These are phyloP conservation scores for Candida endomychidarum DNA, from an alignment of 805 yeast genomes.

Conservation along the genomic window DNA sequence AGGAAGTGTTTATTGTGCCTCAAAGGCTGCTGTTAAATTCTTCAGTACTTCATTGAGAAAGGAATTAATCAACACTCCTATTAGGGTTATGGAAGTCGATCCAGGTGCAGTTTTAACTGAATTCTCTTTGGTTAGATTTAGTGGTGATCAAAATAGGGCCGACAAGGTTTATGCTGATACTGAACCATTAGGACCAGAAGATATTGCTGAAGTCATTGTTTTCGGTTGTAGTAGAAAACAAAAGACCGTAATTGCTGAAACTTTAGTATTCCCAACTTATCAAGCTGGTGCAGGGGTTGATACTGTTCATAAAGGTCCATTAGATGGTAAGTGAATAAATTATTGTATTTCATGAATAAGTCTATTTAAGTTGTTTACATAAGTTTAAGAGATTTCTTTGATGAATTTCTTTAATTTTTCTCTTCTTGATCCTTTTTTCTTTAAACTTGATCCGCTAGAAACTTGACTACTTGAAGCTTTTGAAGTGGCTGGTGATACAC, in stretches of 20 bases:
- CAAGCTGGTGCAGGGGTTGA: slow-evolving; percentile 34
- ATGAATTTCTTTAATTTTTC: slow-evolving; percentile 9
- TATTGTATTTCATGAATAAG: slow-evolving; percentile 1
- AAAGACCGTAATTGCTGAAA: slow-evolving; percentile 40
- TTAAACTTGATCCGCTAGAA: not conserved
- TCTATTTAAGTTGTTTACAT: slow-evolving; percentile 4
- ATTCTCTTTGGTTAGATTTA: slow-evolving; percentile 34
- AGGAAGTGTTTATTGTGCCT: slow-evolving; percentile 39
- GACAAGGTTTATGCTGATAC: slow-evolving; percentile 35
- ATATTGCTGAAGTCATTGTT: slow-evolving; percentile 40
- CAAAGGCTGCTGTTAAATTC: slow-evolving; percentile 37
- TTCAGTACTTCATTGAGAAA: slow-evolving; percentile 36
- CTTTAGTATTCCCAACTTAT: slow-evolving; percentile 37
- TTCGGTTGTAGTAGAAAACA: slow-evolving; percentile 34
- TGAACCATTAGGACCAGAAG: slow-evolving; percentile 34
- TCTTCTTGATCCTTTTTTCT: slow-evolving; percentile 9
- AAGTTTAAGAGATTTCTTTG: slow-evolving; percentile 11
- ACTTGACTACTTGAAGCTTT: not conserved
- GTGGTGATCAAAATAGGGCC: slow-evolving; percentile 33
- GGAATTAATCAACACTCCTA: slow-evolving; percentile 34
- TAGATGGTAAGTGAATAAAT: slow-evolving; percentile 9
- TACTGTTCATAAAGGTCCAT: slow-evolving; percentile 21
- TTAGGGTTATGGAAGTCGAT: slow-evolving; percentile 39
- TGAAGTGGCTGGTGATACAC: not conserved
- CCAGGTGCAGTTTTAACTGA: slow-evolving; percentile 44